Percentiles rank a stretch among this genome's conserved stretches.
Evolutionary conservation across 805 yeast species (phyloP).

Genomic region (Soucietia sequanensis): DNA sequence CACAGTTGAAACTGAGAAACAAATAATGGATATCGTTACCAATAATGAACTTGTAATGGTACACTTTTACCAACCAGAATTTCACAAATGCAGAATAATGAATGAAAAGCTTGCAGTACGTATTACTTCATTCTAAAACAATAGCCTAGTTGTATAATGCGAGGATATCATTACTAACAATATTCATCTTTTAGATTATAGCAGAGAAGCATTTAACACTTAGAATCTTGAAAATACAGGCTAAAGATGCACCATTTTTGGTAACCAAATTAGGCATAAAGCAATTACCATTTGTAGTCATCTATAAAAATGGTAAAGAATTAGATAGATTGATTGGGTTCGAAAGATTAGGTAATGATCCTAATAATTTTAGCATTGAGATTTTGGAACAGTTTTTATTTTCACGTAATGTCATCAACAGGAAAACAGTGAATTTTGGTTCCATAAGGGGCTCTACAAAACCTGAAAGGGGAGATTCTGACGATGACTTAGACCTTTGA

Average conservation of each 20-base stretch:
- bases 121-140: too few relatives aligned
- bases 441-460: constrained; percentile 5
- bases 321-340: constrained; percentile 65
- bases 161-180: constrained; percentile 6
- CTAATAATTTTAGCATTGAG: constrained; percentile 46
- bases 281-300: constrained; percentile 68
- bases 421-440: constrained; percentile 12
- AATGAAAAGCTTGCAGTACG: constrained; percentile 34
- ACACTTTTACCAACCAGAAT: constrained; percentile 63
- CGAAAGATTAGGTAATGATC: constrained; percentile 50
- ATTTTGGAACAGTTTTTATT: constrained; percentile 43
- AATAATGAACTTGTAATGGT: constrained; percentile 44
- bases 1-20: constrained; percentile 50
- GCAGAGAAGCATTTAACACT: constrained; percentile 60
- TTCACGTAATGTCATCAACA: constrained; percentile 13
- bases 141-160: not conserved
- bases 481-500: constrained; percentile 12
- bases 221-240: constrained; percentile 54
- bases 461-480: constrained; percentile 5
- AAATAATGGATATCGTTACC: constrained; percentile 52
- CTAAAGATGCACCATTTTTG: constrained; percentile 68
- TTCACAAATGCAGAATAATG: constrained; percentile 61
- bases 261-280: constrained; percentile 61
- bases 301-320: constrained; percentile 62
- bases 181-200: constrained; percentile 30